phyloP scores from a whole-genome alignment of 2,329 filamentous ascomycete species.

The Ascochyta lentis region DNA sequence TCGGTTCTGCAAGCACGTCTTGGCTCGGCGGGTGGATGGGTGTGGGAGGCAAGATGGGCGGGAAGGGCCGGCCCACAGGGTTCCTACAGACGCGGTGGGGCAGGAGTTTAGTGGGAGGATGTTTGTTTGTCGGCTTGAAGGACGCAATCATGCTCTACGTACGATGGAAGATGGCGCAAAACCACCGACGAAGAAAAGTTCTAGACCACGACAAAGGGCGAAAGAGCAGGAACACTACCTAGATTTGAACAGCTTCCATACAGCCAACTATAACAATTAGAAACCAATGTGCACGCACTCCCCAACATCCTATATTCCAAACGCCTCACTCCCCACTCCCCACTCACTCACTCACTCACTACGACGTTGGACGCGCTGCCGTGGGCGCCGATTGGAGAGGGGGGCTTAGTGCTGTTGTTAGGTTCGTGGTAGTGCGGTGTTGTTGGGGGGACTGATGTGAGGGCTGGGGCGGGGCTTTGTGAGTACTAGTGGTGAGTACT shows the following conservation, averaged over 20 bases:
- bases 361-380: too few species aligned
- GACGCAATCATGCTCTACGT: constrained; percentile 68
- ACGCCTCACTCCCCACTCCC: too few species aligned
- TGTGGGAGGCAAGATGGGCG: constrained; percentile 17
- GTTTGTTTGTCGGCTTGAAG: constrained; percentile 85
- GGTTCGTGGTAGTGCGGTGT: too few species aligned
- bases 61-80: constrained; percentile 58
- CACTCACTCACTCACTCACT: too few species aligned
- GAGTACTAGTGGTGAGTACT: too few species aligned
- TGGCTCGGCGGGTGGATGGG: constrained; percentile 33
- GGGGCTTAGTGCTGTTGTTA: too few species aligned
- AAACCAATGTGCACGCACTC: background rate
- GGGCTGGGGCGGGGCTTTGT: too few species aligned
- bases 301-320: too few species aligned
- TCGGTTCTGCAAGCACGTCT: constrained; percentile 21
- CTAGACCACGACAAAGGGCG: constrained; percentile 48
- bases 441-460: too few species aligned
- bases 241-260: background rate
- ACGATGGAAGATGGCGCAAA: constrained; percentile 57
- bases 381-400: too few species aligned
- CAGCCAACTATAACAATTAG: too few species aligned
- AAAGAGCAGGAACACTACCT: background rate
- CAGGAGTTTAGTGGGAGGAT: constrained; percentile 85
- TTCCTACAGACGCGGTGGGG: constrained; percentile 88
- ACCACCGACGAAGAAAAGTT: constrained; percentile 54